phyloP scores from a whole-genome alignment of 2,329 filamentous ascomycete genomes.

The Colletotrichum lupini region DNA sequence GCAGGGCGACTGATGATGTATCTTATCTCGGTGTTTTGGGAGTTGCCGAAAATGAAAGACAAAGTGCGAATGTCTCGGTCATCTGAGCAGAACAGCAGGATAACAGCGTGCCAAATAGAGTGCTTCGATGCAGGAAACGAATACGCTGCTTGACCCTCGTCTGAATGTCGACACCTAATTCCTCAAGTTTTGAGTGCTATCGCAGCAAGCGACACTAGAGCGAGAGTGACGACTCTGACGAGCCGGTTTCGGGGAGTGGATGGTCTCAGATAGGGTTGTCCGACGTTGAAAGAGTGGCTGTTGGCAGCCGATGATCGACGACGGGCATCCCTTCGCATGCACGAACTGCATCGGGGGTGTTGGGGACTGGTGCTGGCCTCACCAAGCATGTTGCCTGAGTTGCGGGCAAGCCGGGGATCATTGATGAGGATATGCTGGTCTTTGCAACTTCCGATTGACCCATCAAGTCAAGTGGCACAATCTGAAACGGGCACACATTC shows the following conservation, averaged over 20 bases:
- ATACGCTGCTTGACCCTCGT: slow-evolving; percentile 9
- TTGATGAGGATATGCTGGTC: slow-evolving; percentile 31
- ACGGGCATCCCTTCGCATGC: slow-evolving; percentile 33
- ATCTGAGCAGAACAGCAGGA: not conserved
- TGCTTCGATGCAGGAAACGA: slow-evolving; percentile 25
- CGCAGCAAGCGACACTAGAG: not conserved
- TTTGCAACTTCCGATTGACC: slow-evolving; percentile 2
- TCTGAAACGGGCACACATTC: slow-evolving; percentile 29
- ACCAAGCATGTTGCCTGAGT: slow-evolving; percentile 28
- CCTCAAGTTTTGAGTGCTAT: not conserved
- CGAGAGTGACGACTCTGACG: not conserved
- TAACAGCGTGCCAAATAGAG: not conserved
- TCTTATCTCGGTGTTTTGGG: slow-evolving; percentile 8
- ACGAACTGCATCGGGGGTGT: slow-evolving; percentile 26
- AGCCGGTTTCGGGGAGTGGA: not conserved
- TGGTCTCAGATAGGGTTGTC: slow-evolving; percentile 27
- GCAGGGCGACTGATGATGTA: not conserved
- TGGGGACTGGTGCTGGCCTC: slow-evolving; percentile 7
- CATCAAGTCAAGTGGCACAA: slow-evolving; percentile 29
- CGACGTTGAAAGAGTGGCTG: slow-evolving; percentile 30
- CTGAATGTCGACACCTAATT: slow-evolving; percentile 15
- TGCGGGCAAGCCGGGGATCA: not conserved
- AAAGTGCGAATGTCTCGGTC: not conserved
- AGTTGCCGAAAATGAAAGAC: not conserved
- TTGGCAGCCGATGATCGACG: slow-evolving; percentile 25